Evolutionary conservation across 1,139 yeast species (phyloP).

Genomic region (Blastobotrys illinoisensis): DNA sequence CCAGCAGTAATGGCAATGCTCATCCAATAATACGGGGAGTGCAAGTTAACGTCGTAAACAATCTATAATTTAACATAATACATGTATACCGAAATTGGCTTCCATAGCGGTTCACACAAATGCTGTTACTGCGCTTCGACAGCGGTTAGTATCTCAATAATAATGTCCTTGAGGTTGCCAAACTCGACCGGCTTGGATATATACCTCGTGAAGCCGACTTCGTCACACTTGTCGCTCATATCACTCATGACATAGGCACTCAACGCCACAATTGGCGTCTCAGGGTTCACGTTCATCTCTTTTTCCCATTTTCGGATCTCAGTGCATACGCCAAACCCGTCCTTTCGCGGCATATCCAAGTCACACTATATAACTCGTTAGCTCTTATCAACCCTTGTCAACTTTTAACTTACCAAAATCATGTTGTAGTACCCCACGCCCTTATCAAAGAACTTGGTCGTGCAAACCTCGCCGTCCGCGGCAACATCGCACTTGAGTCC

Average conservation of each 20-base stretch:
- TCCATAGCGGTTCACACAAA: slow-evolving; percentile 9
- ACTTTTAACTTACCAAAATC: slow-evolving; percentile 35
- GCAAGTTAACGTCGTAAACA: not conserved
- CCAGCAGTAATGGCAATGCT: no score
- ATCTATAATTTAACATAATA: not conserved
- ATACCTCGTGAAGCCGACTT: slow-evolving; percentile 75
- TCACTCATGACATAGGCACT: slow-evolving; percentile 86
- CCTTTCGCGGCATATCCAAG: slow-evolving; percentile 83
- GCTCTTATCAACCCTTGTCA: not conserved
- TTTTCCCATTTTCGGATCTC: slow-evolving; percentile 74
- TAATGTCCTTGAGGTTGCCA: slow-evolving; percentile 23
- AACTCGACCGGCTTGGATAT: slow-evolving; percentile 57
- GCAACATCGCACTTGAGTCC: slow-evolving; percentile 71
- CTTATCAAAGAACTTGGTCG: slow-evolving; percentile 41
- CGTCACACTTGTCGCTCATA: slow-evolving; percentile 65
- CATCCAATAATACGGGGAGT: no score
- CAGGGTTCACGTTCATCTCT: slow-evolving; percentile 51
- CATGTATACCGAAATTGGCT: slow-evolving; percentile 3
- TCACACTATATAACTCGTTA: slow-evolving; percentile 49
- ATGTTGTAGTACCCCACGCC: slow-evolving; percentile 47
- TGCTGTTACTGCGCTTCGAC: slow-evolving; percentile 9
- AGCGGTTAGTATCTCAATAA: slow-evolving; percentile 13
- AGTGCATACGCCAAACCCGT: slow-evolving; percentile 75
- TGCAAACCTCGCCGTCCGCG: slow-evolving; percentile 66
- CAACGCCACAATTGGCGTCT: slow-evolving; percentile 67